These are phyloP conservation scores for Hevea brasiliensis DNA, from an alignment of 345 rosid genomes.

Conservation along the genomic window DNA sequence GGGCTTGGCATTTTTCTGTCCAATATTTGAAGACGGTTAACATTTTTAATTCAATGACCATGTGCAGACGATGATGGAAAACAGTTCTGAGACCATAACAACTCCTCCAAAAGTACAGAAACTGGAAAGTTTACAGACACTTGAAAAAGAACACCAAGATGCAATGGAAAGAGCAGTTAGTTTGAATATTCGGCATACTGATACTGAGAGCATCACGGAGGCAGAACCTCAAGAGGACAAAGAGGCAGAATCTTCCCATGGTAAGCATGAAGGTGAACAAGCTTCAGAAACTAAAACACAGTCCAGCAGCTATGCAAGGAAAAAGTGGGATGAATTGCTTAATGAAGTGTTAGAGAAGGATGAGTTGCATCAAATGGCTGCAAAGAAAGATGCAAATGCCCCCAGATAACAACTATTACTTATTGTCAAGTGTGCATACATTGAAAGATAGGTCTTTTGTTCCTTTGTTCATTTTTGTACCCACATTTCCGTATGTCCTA, in stretches of 20 bases:
- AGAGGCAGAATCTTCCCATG: conserved; percentile 19
- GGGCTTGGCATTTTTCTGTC: neutral
- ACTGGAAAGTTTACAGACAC: conserved; percentile 60
- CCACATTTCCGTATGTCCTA: neutral
- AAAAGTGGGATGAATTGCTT: conserved; percentile 72
- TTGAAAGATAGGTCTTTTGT: neutral
- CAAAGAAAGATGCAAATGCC: neutral
- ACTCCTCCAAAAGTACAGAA: conserved; percentile 67
- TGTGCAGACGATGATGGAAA: conserved; percentile 59
- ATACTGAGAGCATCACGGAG: conserved; percentile 26
- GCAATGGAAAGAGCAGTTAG: conserved; percentile 87
- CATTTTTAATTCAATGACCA: too few species aligned
- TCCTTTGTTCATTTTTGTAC: neutral
- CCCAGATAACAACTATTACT: neutral
- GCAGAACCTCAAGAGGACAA: conserved; percentile 25
- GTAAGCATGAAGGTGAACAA: neutral
- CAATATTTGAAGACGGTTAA: neutral
- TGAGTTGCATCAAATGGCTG: neutral
- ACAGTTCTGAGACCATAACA: conserved; percentile 41
- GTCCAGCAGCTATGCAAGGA: conserved; percentile 16
- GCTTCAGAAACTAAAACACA: conserved; percentile 16
- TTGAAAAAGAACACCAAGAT: conserved; percentile 83
- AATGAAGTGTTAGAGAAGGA: conserved; percentile 15
- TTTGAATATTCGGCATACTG: conserved; percentile 82
- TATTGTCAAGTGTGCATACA: neutral